Conservation (phyloP, 2,329 filamentous ascomycete genomes). For the Claviceps humidiphila region DNA sequence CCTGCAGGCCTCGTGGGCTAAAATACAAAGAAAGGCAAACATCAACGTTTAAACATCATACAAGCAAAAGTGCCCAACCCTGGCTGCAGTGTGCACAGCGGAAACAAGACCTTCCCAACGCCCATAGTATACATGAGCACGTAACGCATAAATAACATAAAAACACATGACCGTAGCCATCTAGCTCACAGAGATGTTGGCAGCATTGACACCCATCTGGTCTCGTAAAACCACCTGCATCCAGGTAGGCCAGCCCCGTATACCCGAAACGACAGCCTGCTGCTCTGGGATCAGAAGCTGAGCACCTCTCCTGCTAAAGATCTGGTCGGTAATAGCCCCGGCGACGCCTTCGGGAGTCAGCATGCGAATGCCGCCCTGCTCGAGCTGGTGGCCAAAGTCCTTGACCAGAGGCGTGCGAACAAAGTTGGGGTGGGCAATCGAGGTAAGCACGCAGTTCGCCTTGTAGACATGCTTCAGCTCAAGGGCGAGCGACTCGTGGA, state of each 20-base stretch:
- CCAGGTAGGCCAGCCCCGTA: constrained; percentile 30
- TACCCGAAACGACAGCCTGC: constrained; percentile 12
- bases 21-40: no score
- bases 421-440: constrained; percentile 47
- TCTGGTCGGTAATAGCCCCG: constrained; percentile 28
- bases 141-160: background rate
- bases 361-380: constrained; percentile 16
- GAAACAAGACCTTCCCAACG: no score
- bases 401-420: constrained; percentile 32
- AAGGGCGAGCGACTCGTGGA: constrained; percentile 49
- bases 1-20: no score
- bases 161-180: background rate
- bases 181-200: background rate
- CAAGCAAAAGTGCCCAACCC: no score
- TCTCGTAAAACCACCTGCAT: constrained; percentile 20
- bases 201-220: constrained; percentile 2
- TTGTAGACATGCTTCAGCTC: constrained; percentile 47
- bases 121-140: background rate
- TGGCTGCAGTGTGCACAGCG: no score
- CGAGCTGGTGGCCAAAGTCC: constrained; percentile 16
- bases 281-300: constrained; percentile 31
- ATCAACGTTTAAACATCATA: no score
- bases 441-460: constrained; percentile 47
- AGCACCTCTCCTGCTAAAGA: constrained; percentile 29
- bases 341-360: constrained; percentile 25